A percentile compares a stretch with the other conserved stretches of the same genome.
Evolutionary conservation across 495 filamentous ascomycete genomes (phyloP).

Genomic region (Ascobolus immersus): DNA sequence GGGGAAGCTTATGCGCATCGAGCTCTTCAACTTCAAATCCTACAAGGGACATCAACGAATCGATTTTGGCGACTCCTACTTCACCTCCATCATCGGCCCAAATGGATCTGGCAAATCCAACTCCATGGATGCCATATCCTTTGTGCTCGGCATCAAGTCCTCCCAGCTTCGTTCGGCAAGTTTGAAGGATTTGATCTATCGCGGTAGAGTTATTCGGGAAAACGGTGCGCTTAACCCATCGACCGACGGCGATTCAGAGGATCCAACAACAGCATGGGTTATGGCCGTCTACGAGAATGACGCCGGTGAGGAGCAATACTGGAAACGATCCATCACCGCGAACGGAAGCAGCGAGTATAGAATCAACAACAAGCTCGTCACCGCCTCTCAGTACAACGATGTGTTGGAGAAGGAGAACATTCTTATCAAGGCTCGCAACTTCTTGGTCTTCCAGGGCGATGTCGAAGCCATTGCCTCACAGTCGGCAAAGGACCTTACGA

Average conservation of each 20-base stretch:
- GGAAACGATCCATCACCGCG: constrained; percentile 83
- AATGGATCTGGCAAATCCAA: constrained; percentile 99
- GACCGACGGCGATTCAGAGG: constrained; percentile 28
- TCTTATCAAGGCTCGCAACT: constrained; percentile 89
- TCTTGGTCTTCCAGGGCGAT: constrained; percentile 94
- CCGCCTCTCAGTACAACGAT: constrained; percentile 78
- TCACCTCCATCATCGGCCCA: constrained; percentile 95
- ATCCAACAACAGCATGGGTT: constrained; percentile 88
- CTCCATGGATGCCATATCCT: constrained; percentile 98
- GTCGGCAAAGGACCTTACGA: constrained; percentile 76
- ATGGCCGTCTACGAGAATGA: constrained; percentile 99
- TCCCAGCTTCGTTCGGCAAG: constrained; percentile 89
- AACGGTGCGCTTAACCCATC: constrained; percentile 36
- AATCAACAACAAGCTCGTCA: constrained; percentile 77
- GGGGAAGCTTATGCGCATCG: constrained; percentile 11
- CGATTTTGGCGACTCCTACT: constrained; percentile 93
- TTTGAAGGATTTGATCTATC: constrained; percentile 83
- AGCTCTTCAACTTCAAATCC: constrained; percentile 73
- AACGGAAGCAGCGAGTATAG: constrained; percentile 80
- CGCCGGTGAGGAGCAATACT: constrained; percentile 74
- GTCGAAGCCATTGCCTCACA: constrained; percentile 95
- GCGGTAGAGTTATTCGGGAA: constrained; percentile 80
- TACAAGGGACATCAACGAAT: constrained; percentile 88
- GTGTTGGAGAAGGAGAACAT: constrained; percentile 86
- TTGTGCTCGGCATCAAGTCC: constrained; percentile 94